phyloP scores from a whole-genome alignment of 441 rosid species.

The Bruguiera hainesii region DNA sequence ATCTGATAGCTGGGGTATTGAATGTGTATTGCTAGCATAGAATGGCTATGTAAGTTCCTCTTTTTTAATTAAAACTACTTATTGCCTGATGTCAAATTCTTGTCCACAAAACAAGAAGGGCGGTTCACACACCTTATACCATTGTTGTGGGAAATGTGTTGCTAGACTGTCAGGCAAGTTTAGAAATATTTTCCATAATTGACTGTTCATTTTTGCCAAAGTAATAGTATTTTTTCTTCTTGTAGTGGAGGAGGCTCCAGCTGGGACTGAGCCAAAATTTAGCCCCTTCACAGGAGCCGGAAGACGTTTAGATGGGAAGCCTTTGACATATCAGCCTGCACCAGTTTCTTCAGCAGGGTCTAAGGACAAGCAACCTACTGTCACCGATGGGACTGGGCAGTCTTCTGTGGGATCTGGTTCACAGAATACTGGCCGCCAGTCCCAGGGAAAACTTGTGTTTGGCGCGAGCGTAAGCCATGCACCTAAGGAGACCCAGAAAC shows the following conservation, averaged over 20 bases:
- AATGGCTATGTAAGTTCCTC: not conserved
- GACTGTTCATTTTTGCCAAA: not conserved
- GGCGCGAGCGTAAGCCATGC: slow-evolving; percentile 51
- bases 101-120: not conserved
- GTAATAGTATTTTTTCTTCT: slow-evolving; percentile 13
- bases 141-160: not conserved
- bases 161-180: not conserved
- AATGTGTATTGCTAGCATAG: not conserved
- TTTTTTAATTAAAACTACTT: not conserved
- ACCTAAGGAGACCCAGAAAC: slow-evolving; percentile 30
- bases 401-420: slow-evolving; percentile 46
- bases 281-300: slow-evolving; percentile 77
- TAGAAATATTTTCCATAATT: not conserved
- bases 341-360: slow-evolving; percentile 40
- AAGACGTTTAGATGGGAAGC: slow-evolving; percentile 87
- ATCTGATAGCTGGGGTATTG: not conserved
- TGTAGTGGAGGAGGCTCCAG: slow-evolving; percentile 60
- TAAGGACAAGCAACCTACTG: slow-evolving; percentile 52
- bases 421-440: slow-evolving; percentile 42
- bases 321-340: slow-evolving; percentile 40
- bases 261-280: slow-evolving; percentile 63
- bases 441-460: slow-evolving; percentile 94
- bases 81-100: not conserved
- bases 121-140: not conserved
- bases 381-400: slow-evolving; percentile 28